Base-by-base conservation (phyloP, 257 asterid species). In the Rehmannia glutinosa region DNA sequence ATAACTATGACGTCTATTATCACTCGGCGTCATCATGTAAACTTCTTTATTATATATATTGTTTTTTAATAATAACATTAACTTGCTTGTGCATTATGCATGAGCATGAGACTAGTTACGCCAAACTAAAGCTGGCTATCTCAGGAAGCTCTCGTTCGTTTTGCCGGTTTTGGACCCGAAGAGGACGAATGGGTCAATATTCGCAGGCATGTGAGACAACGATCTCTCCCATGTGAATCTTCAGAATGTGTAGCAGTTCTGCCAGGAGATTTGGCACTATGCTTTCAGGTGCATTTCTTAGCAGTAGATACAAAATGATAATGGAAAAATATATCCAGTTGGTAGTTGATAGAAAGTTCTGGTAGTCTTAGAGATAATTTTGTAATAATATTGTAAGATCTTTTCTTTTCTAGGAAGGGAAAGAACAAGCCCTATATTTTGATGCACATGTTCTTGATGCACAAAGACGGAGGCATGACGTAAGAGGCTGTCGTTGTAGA, bases 161-260 rank as follows among this genome's bases (percentile, higher is more conserved):
- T 94, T 80, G 88, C 97, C 68, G 99, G 99, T 70, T 94, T 91
- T 71, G 97, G 97, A 53, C 82, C 82, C 23, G 99, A 92, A 71
- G 98, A 92, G 83, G 98, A 92, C 71, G 98, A 92, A 76, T 92
- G 98, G 98, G 95, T 92, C 72, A 87, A 87, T 72, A 78, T 94
- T 39, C 84, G 78, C 71, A 84, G 68, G 84, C 89, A 88, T 61
- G 91, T 91, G 62, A 84, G 99, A 72, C 99, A 88, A 69, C 83
- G 97, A 46, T 94, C 99, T 17, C 93, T 94, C 57, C 99, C 99
- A 1, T 94, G 99, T 66, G 97, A 94, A 85, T 81, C 99, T 57
- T 85, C 93, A 17, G 99, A 94, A 75, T 94, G 99, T 79, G 88
- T 86, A 25, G 96, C 96, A 21, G 95, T 94, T 77, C 87, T 87